These are phyloP conservation scores for Lyophyllum decastes DNA, from an alignment of 768 basidiomycete species.

Conservation along the genomic window DNA sequence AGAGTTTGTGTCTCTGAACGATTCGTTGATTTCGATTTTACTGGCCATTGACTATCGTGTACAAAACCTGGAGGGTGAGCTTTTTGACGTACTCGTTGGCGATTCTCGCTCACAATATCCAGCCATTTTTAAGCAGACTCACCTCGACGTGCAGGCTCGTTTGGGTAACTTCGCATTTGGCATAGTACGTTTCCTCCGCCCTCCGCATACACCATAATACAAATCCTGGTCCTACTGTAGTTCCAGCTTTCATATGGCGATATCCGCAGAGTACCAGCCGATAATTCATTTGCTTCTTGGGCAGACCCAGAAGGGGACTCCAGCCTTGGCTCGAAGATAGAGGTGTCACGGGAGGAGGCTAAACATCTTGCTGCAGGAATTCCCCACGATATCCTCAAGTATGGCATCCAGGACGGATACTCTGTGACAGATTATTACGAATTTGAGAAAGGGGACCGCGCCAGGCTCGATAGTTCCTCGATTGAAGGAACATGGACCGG, in stretches of 20 bases:
- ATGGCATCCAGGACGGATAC: conserved; percentile 33
- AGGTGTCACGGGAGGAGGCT: conserved; percentile 18
- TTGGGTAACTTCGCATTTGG: conserved; percentile 40
- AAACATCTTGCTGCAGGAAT: conserved; percentile 15
- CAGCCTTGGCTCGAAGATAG: conserved; percentile 6
- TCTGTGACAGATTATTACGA: conserved; percentile 32
- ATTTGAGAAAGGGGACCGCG: conserved; percentile 25
- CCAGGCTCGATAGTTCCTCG: conserved; percentile 14
- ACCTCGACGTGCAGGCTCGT: conserved; percentile 31
- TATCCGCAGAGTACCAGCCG: conserved; percentile 28
- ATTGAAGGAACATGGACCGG: conserved; percentile 37
- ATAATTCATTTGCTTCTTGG: conserved; percentile 33
- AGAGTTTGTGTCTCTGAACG: conserved; percentile 29
- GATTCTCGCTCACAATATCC: not conserved
- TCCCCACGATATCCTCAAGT: conserved; percentile 28
- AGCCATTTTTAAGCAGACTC: conserved; percentile 38
- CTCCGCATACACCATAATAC: not conserved
- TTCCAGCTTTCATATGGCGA: conserved; percentile 35
- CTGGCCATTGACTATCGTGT: conserved; percentile 31
- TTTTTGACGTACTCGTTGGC: not conserved
- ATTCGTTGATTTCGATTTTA: conserved; percentile 32
- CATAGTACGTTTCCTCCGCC: conserved; percentile 23
- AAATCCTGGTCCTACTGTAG: conserved; percentile 11
- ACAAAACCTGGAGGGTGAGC: conserved; percentile 33
- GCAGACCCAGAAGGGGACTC: conserved; percentile 21